These are phyloP conservation scores for Ceratobasidium sp. DNA, from an alignment of 1,284 basidiomycete species.

Conservation along the genomic window DNA sequence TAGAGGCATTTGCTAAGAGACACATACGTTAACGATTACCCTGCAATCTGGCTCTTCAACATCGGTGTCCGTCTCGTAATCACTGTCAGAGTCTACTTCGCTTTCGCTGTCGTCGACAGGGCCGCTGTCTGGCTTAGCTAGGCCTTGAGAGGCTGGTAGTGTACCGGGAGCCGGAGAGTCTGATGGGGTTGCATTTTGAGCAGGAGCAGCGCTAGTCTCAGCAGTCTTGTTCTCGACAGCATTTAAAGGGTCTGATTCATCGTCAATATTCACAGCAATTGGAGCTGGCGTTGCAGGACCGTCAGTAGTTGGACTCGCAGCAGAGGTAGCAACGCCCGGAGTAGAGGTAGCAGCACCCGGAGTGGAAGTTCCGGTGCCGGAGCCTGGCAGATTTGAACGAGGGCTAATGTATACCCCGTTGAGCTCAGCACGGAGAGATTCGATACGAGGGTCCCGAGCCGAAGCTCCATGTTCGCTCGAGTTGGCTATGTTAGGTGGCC, in stretches of 20 bases:
- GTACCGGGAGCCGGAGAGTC: not conserved
- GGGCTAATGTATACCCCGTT: slow-evolving; percentile 4
- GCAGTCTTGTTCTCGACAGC: not conserved
- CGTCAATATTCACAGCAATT: slow-evolving; percentile 37
- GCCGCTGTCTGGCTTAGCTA: slow-evolving; percentile 32
- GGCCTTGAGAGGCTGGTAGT: not conserved
- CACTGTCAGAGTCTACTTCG: slow-evolving; percentile 42
- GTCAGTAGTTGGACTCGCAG: slow-evolving; percentile 24
- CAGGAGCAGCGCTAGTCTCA: not conserved
- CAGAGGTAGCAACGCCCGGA: slow-evolving; percentile 18
- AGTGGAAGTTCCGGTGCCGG: slow-evolving; percentile 28
- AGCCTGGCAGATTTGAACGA: slow-evolving; percentile 1
- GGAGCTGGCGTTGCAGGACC: slow-evolving; percentile 36
- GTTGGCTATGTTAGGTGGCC: not conserved
- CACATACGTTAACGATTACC: slow-evolving; percentile 85
- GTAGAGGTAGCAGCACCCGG: slow-evolving; percentile 22
- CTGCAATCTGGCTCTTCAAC: slow-evolving; percentile 83
- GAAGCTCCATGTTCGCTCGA: not conserved
- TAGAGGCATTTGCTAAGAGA: not conserved
- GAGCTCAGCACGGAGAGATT: slow-evolving; percentile 30
- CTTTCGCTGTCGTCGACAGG: slow-evolving; percentile 44
- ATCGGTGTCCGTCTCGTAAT: slow-evolving; percentile 51
- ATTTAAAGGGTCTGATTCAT: slow-evolving; percentile 26
- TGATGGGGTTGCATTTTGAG: not conserved
- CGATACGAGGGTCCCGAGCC: slow-evolving; percentile 30